Conservation (phyloP, 106 monocot species). For the Dendrobium catenatum region DNA sequence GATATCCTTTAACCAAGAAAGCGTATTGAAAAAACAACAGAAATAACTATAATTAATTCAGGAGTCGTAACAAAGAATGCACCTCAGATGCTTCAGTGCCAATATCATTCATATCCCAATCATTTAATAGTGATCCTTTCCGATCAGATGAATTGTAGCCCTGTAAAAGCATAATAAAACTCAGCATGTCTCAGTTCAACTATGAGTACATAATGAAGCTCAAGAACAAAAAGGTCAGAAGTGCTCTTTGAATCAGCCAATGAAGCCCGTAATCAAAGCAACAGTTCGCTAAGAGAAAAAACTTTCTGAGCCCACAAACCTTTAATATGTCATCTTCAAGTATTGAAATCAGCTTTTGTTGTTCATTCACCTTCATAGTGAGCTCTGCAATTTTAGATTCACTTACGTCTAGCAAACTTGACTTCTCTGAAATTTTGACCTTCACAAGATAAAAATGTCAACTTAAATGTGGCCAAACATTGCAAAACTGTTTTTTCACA, state of each 20-base stretch:
- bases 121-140: conserved; percentile 55
- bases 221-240: background rate
- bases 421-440: conserved; percentile 88
- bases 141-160: conserved; percentile 74
- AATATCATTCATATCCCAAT: conserved; percentile 93
- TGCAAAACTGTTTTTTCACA: background rate
- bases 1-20: background rate
- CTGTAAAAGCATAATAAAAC: conserved; percentile 28
- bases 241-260: background rate
- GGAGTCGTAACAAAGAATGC: background rate
- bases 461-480: background rate
- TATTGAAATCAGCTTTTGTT: conserved; percentile 84
- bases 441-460: conserved; percentile 14
- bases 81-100: conserved; percentile 83
- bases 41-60: background rate
- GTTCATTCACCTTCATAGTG: conserved; percentile 72
- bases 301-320: conserved; percentile 30
- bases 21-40: background rate
- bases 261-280: background rate
- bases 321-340: conserved; percentile 99
- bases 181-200: background rate
- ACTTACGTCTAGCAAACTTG: conserved; percentile 55
- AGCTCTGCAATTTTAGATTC: conserved; percentile 67
- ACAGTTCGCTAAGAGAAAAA: background rate
- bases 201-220: background rate